Conservation (phyloP, 768 basidiomycete species). For the Naganishia kalamii region DNA sequence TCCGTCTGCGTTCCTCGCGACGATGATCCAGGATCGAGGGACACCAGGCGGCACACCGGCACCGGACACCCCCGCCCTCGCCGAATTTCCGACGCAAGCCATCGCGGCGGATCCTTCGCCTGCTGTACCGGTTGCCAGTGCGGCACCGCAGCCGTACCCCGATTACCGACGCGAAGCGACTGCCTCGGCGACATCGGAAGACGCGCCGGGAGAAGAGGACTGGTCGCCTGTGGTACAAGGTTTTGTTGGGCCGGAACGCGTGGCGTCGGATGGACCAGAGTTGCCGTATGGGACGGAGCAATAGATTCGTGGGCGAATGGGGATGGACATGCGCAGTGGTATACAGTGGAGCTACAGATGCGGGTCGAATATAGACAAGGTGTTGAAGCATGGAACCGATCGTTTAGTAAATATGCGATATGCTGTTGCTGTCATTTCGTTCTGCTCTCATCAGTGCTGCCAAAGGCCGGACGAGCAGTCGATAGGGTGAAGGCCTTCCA, state of each 20-base stretch:
- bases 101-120: neutral
- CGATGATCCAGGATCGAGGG: conserved; percentile 8
- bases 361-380: neutral
- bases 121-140: neutral
- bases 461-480: too few species aligned
- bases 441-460: too few species aligned
- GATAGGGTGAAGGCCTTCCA: too few species aligned
- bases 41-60: conserved; percentile 1
- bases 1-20: neutral
- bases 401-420: too few species aligned
- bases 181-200: conserved; percentile 5
- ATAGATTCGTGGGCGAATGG: too few species aligned
- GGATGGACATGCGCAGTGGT: too few species aligned
- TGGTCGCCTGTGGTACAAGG: neutral
- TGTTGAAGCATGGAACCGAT: too few species aligned
- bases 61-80: neutral
- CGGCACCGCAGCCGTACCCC: neutral
- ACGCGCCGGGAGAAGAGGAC: neutral
- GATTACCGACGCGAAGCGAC: neutral
- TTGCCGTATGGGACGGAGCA: conserved; percentile 7
- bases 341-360: neutral
- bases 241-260: neutral
- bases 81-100: neutral
- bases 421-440: too few species aligned
- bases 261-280: neutral